Conservation (phyloP, 2,329 filamentous ascomycete species). For the Aureobasidium sp. region DNA sequence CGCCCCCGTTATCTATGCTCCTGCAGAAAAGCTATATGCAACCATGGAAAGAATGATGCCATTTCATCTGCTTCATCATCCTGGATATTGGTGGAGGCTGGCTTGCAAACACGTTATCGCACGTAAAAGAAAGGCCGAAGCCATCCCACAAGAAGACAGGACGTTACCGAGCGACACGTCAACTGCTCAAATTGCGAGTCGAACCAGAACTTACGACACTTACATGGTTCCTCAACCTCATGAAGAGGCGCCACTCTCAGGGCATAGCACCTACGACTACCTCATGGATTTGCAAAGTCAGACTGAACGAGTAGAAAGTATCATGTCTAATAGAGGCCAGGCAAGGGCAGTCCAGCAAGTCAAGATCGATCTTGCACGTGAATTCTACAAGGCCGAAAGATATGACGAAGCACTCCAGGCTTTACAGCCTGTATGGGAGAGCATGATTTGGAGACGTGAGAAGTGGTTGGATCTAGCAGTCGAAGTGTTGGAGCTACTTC, state of each 20-base stretch:
- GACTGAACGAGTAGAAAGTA: slow-evolving; percentile 37
- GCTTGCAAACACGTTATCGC: slow-evolving; percentile 46
- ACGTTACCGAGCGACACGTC: slow-evolving; percentile 49
- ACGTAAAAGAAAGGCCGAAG: slow-evolving; percentile 45
- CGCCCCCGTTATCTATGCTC: slow-evolving; percentile 34
- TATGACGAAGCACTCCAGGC: slow-evolving; percentile 47
- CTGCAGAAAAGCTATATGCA: slow-evolving; percentile 46
- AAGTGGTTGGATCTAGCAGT: slow-evolving; percentile 54
- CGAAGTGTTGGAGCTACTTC: slow-evolving; percentile 47
- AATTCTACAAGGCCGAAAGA: slow-evolving; percentile 44
- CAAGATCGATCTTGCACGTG: slow-evolving; percentile 48
- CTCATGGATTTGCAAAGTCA: slow-evolving; percentile 44
- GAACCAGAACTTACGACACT: slow-evolving; percentile 50
- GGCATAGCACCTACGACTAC: slow-evolving; percentile 44
- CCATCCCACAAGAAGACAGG: slow-evolving; percentile 55
- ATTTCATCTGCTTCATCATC: slow-evolving; percentile 54
- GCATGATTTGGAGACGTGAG: slow-evolving; percentile 51
- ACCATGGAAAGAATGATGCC: slow-evolving; percentile 46
- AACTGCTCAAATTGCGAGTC: slow-evolving; percentile 47
- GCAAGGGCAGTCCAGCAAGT: slow-evolving; percentile 48
- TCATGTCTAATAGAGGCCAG: slow-evolving; percentile 49
- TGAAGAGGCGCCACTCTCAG: slow-evolving; percentile 44
- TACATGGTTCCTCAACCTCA: slow-evolving; percentile 55
- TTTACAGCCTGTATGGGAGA: slow-evolving; percentile 49
- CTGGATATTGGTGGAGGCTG: slow-evolving; percentile 55